These are phyloP conservation scores for Eucalyptus sp. DNA, from an alignment of 345 rosid genomes.

Conservation along the genomic window DNA sequence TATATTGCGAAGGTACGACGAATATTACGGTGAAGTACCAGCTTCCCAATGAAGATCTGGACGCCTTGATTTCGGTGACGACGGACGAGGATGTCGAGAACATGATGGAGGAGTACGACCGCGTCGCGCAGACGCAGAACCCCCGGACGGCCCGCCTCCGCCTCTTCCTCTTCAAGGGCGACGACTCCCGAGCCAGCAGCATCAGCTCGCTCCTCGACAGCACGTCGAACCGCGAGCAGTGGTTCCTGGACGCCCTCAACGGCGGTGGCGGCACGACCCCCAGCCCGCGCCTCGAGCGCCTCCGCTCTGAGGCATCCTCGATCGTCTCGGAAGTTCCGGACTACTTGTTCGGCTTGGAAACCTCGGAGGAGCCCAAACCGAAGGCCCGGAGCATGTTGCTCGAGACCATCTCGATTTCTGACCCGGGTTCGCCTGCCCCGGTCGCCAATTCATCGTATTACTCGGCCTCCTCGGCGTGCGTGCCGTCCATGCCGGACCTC, in stretches of 20 bases:
- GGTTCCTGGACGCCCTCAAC: constrained; percentile 90
- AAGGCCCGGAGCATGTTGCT: constrained; percentile 23
- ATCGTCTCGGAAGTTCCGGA: constrained; percentile 84
- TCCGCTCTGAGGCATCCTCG: constrained; percentile 80
- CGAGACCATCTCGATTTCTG: constrained; percentile 59
- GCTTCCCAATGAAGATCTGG: constrained; percentile 94
- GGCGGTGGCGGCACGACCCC: constrained; percentile 25
- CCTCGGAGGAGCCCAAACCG: constrained; percentile 48
- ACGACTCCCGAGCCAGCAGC: constrained; percentile 57
- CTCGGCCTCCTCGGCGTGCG: constrained; percentile 50
- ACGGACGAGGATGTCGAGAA: constrained; percentile 94
- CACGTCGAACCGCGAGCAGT: constrained; percentile 70
- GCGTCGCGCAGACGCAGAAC: constrained; percentile 50
- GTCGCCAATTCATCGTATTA: constrained; percentile 57
- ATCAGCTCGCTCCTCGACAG: constrained; percentile 83
- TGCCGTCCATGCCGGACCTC: constrained; percentile 54
- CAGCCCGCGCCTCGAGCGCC: constrained; percentile 46
- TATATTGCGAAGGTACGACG: constrained; percentile 23
- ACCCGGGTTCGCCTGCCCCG: constrained; percentile 87
- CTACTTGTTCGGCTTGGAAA: constrained; percentile 79
- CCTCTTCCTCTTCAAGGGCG: constrained; percentile 62
- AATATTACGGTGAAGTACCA: constrained; percentile 79
- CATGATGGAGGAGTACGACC: constrained; percentile 98
- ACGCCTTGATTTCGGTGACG: constrained; percentile 84
- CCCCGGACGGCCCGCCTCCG: constrained; percentile 78